Evolutionary conservation across 2,329 filamentous ascomycete species (phyloP).

Genomic region (Diaporthe citriasiana): DNA sequence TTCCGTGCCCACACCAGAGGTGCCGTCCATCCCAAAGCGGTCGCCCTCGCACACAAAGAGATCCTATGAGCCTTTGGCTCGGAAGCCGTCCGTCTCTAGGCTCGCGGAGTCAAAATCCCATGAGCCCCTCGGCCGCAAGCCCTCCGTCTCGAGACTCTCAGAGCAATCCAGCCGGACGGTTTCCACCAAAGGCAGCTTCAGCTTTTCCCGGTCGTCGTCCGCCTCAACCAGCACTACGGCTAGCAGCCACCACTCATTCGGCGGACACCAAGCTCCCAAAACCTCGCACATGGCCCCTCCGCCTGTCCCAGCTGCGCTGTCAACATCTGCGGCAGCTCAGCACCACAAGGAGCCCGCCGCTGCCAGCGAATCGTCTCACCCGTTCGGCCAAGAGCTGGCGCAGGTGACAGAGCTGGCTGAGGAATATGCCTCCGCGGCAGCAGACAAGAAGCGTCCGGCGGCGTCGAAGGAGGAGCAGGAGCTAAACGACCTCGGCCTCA

Average conservation of each 20-base stretch:
- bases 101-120: constrained; percentile 70
- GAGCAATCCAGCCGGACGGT: constrained; percentile 66
- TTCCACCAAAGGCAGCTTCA: constrained; percentile 70
- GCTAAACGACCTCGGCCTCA: constrained; percentile 78
- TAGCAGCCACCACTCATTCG: constrained; percentile 56
- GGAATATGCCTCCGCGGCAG: constrained; percentile 76
- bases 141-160: constrained; percentile 65
- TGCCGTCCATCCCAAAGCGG: constrained; percentile 75
- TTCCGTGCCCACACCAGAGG: constrained; percentile 64
- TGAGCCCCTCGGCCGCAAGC: constrained; percentile 73
- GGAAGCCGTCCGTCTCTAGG: constrained; percentile 51
- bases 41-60: constrained; percentile 92
- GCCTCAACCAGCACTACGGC: constrained; percentile 67
- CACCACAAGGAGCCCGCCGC: constrained; percentile 44
- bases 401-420: constrained; percentile 95
- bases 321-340: constrained; percentile 41
- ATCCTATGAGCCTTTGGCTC: constrained; percentile 78
- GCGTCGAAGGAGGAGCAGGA: constrained; percentile 81
- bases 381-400: constrained; percentile 90
- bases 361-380: constrained; percentile 65
- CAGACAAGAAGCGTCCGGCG: constrained; percentile 65
- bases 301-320: constrained; percentile 38
- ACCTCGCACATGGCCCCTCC: constrained; percentile 48
- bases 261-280: constrained; percentile 47
- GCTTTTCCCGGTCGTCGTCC: constrained; percentile 70